Base-by-base conservation (phyloP, 1,284 basidiomycete genomes). In the Cryptococcus floricola region DNA sequence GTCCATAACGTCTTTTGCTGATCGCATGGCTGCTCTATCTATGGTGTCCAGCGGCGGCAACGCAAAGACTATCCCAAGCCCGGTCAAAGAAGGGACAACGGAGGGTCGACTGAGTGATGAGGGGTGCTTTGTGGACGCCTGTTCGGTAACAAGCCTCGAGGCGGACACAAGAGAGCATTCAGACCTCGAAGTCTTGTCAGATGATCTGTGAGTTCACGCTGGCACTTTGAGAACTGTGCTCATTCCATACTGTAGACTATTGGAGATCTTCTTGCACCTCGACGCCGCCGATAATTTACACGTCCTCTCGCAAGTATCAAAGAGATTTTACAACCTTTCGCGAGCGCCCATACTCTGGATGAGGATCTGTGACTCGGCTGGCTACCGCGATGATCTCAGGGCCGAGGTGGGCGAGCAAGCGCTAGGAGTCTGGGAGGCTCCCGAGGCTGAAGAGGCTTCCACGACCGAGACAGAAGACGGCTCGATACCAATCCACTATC, bases 191-290 rank as follows among this genome's bases (percentile, higher is more conserved):
- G 52, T 53, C 27, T 60, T 74, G 18, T 70, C 71, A 1, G 67
- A 74, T 48, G 71, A 74, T 46, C 53, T 72, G 71, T 74, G 42
- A 51, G 69, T 62, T 34, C 28, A 13, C 23, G n/a, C 39, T 34
- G 14, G 7, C n/a, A 45, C 3, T 25, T 28, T 42, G 13, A 9
- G 14, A 31, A 19, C 23, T 23, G 23, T 31, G 14, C 42, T 46
- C 37, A 14, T 38, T 5, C 31, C 41, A 6, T 19, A 19, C 9
- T 43, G 10, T 39, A 74, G 72, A 0, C 43, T 75, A 1, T 25
- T 71, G 0, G 43, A 54, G 5, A 68, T 74, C 43, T 41, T 70
- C 0, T 47, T 58, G 14, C 37, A 63, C 25, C 67, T 75, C n/a
- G 64, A 65, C 0, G 59, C 57, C 1, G 48, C 59, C 7, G 23